Percentiles rank a stretch among this genome's conserved stretches.
These are phyloP conservation scores for Drechmeria coniospora DNA, from an alignment of 2,329 filamentous ascomycete species.

Conservation along the genomic window DNA sequence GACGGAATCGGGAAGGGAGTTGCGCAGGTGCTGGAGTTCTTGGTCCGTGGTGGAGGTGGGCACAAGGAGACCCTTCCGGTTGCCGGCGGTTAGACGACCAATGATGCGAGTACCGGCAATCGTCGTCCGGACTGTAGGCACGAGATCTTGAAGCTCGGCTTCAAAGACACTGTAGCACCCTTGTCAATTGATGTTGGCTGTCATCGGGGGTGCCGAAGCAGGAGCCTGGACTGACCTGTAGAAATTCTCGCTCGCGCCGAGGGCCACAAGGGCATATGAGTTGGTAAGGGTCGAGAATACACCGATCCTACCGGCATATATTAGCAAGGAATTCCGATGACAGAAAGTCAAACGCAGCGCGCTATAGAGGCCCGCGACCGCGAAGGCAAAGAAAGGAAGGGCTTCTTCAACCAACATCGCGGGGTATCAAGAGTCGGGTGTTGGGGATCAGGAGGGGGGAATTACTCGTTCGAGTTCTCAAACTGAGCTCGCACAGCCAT, in stretches of 20 bases:
- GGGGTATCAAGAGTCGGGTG: no score
- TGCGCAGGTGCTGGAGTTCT: slow-evolving; percentile 92
- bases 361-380: no score
- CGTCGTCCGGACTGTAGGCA: slow-evolving; percentile 91
- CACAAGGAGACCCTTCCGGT: slow-evolving; percentile 91
- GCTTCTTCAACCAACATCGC: no score
- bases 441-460: no score
- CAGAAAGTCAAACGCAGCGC: no score
- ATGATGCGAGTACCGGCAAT: slow-evolving; percentile 95
- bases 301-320: slow-evolving; percentile 52
- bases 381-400: no score
- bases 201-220: neutral
- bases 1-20: slow-evolving; percentile 79
- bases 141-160: slow-evolving; percentile 90
- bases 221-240: slow-evolving; percentile 49
- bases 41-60: slow-evolving; percentile 94
- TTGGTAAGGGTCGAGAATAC: slow-evolving; percentile 96
- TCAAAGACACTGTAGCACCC: slow-evolving; percentile 65
- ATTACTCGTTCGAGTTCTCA: slow-evolving; percentile 83
- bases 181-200: neutral
- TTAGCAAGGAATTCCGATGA: slow-evolving; percentile 3
- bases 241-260: slow-evolving; percentile 96
- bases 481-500: slow-evolving; percentile 64
- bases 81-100: slow-evolving; percentile 86
- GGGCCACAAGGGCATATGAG: slow-evolving; percentile 85